Conservation (phyloP, 192 early-diverging fungal genomes). For the Gamsiella multidivaricata region DNA sequence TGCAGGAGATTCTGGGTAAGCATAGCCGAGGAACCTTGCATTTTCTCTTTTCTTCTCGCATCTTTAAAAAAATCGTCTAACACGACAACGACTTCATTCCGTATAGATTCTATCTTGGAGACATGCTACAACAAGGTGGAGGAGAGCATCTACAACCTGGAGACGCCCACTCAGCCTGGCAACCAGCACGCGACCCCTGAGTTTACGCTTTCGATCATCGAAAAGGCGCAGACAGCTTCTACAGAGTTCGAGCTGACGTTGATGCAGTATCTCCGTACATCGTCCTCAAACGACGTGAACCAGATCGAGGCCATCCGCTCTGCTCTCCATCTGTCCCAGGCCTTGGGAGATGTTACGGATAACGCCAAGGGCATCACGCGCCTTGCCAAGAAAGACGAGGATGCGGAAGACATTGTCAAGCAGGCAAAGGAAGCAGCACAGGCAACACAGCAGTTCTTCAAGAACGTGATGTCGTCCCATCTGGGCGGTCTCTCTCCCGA, state of each 20-base stretch:
- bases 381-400: slow-evolving; percentile 83
- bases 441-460: slow-evolving; percentile 83
- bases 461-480: slow-evolving; percentile 83
- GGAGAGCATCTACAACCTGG: slow-evolving; percentile 89
- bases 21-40: background rate
- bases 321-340: slow-evolving; percentile 83
- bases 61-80: background rate
- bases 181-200: slow-evolving; percentile 92
- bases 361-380: slow-evolving; percentile 93
- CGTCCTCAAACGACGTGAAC: slow-evolving; percentile 61
- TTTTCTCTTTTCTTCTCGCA: slow-evolving; percentile 1
- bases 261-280: slow-evolving; percentile 49
- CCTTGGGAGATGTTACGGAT: slow-evolving; percentile 81
- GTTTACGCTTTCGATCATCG: slow-evolving; percentile 91
- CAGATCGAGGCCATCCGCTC: slow-evolving; percentile 87
- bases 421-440: slow-evolving; percentile 74
- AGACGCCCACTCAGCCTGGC: slow-evolving; percentile 81
- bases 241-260: slow-evolving; percentile 64
- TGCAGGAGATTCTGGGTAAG: slow-evolving; percentile 77
- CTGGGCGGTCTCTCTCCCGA: slow-evolving; percentile 70
- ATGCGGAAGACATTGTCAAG: slow-evolving; percentile 78
- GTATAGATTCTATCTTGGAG: slow-evolving; percentile 84
- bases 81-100: background rate
- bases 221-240: slow-evolving; percentile 78
- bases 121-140: slow-evolving; percentile 90